phyloP scores from a whole-genome alignment of 164 flowering plant genomes.

The Macadamia tetraphylla region DNA sequence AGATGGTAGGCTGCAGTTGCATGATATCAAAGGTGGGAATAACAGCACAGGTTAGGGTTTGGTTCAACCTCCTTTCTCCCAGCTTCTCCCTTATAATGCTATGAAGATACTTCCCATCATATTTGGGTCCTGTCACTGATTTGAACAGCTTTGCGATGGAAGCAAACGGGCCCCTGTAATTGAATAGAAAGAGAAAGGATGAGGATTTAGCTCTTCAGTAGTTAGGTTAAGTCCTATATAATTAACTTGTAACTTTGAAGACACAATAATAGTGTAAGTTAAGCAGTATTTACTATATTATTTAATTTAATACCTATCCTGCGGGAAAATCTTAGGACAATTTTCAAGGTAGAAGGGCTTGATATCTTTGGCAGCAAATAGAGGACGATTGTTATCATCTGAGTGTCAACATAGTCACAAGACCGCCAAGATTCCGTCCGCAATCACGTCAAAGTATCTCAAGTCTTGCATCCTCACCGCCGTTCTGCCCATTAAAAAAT shows the following conservation, averaged over 20 bases:
- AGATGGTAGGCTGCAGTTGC: conserved; percentile 35
- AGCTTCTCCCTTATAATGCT: conserved; percentile 8
- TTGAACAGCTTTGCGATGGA: neutral
- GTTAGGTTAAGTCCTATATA: too few relatives aligned
- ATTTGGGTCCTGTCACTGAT: conserved; percentile 27
- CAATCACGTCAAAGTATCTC: conserved; percentile 46
- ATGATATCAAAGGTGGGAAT: conserved; percentile 48
- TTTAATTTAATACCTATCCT: neutral
- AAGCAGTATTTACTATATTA: too few relatives aligned
- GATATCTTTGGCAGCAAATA: conserved; percentile 35
- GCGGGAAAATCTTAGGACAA: conserved; percentile 37
- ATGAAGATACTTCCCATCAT: conserved; percentile 40
- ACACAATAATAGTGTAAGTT: too few relatives aligned
- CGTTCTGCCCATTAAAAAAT: conserved; percentile 20
- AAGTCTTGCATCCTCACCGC: conserved; percentile 33
- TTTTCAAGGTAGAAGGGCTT: conserved; percentile 28
- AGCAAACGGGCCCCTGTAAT: too few relatives aligned
- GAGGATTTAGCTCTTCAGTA: too few relatives aligned
- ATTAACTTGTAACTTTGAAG: too few relatives aligned
- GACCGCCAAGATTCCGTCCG: conserved; percentile 50
- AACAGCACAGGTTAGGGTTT: conserved; percentile 40
- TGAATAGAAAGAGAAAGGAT: too few relatives aligned
- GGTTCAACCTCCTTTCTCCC: conserved; percentile 23
- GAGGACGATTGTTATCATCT: conserved; percentile 25
- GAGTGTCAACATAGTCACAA: conserved; percentile 38